Evolutionary conservation across 176 grass and related monocot species (phyloP), one percentile per base, ranked within the genome.

Genomic region (Triticum monococcum): DNA sequence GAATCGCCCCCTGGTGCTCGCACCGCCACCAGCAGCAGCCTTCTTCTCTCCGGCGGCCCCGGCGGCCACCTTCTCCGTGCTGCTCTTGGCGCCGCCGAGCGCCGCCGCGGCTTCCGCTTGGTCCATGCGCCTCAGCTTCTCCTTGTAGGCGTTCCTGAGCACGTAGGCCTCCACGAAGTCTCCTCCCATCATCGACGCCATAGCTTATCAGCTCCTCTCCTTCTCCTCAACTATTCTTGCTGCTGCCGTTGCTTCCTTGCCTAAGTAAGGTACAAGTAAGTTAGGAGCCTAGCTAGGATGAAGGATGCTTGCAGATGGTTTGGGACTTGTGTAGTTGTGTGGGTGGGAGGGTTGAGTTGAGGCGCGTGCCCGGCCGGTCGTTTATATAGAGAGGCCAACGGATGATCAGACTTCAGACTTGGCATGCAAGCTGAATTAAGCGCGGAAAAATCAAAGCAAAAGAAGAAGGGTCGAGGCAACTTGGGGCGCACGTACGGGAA

Each of bases 91-190:
- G 38, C 24, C 12, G 12, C 2, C 30, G 23, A 56, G 52, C 52
- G 16, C 56, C 16, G 35, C 32, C 2, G 32, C 35, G 5, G 57
- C 68, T 4, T 0, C 60, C 1, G 89, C 89, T 1, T 38, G 59
- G 68, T 91, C 81, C 81, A 87, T 69, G 46, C 72, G 75, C 75
- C 84, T 67, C 24, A 87, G 5, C 81, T 83, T 92, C 83, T 92
- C 87, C 87, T 84, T 92, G 80, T 87, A 77, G 0, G 87, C 68
- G 63, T 92, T 92, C 91, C 16, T 89, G 59, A 89, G 87, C 16
- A 92, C 84, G 75, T 92, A 92, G 67, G 91, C 87, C 84, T 92
- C 87, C 38, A 84, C 80, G 4, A 92, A 89, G 35, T 89, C 91
- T 22, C 87, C 91, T 45, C 87, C 91, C 87, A 92, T 81, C 75